Conservation (phyloP, 2,329 filamentous ascomycete genomes). For the Phialemoniopsis sp. region DNA sequence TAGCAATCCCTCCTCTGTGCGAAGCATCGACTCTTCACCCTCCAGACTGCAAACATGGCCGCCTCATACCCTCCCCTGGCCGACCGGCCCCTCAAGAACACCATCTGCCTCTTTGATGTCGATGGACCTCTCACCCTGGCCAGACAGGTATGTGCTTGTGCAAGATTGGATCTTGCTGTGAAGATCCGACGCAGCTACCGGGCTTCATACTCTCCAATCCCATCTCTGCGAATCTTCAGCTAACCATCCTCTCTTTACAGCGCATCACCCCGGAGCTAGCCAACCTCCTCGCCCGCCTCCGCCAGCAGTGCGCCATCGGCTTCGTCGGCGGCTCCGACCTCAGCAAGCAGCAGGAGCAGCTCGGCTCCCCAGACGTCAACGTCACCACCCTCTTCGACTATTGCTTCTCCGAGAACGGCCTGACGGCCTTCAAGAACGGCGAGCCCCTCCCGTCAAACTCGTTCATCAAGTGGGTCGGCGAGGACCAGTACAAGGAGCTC, state of each 20-base stretch:
- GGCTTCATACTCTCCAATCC: too few relatives aligned
- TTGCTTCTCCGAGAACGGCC: conserved; percentile 95
- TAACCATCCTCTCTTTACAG: conserved; percentile 39
- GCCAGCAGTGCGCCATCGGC: conserved; percentile 84
- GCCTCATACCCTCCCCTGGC: conserved; percentile 67
- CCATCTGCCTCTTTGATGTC: conserved; percentile 93
- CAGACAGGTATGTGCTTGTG: conserved; percentile 56
- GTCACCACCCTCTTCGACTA: conserved; percentile 93
- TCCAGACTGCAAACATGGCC: too few relatives aligned
- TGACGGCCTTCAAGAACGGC: conserved; percentile 85
- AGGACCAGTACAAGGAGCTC: conserved; percentile 75
- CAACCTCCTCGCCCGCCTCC: conserved; percentile 70
- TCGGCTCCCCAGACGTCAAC: conserved; percentile 62
- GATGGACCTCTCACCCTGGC: conserved; percentile 87
- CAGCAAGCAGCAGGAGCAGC: conserved; percentile 91
- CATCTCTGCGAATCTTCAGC: too few relatives aligned
- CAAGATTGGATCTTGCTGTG: conserved; percentile 1
- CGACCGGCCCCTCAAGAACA: conserved; percentile 85
- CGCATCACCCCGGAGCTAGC: conserved; percentile 77
- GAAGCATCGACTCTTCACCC: too few relatives aligned
- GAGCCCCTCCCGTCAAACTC: conserved; percentile 69
- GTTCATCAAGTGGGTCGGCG: conserved; percentile 91
- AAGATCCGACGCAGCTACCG: too few relatives aligned
- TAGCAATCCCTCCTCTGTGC: too few relatives aligned
- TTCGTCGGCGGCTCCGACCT: conserved; percentile 93